Base-by-base conservation (phyloP, 1,284 basidiomycete species). In the Puccinia coronata region DNA sequence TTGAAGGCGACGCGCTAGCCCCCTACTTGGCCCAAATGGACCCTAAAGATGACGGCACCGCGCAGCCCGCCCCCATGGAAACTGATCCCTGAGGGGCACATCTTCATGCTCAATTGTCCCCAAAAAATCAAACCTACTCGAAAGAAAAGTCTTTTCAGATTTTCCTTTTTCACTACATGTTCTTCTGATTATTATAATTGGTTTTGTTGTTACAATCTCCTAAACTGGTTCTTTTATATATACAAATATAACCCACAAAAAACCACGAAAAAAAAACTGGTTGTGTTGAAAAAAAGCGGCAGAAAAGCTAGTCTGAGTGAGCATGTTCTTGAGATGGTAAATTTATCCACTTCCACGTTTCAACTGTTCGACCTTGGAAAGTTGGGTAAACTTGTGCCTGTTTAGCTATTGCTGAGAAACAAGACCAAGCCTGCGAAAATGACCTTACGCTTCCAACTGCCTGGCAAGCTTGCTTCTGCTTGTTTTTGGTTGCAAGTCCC, bases 51-150 rank as follows among this genome's bases (percentile, higher is more conserved):
- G 77, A 80, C 49, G 49, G 67, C n/a, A 70, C 49, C 47, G 14
- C 59, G 16, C 77, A 80, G n/a, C 31, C 77, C 34, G 65, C 77
- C 23, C 77, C 77, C 23, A 80, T 80, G 77, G 77, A 80, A 49
- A 80, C 77, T 59, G 77, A 80, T 71, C 77, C 77, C 25, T 80
- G 57, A 78, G 47, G 4, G 16, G 18, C 18, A 59, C 34, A 25
- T 34, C 31, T 16, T 63, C 34, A 39, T 39, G 18, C 18, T 2
- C 25, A 25, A 11, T 8, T 4, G 57, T 59, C 9, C 34, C 59
- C 20, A 39, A 63, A 63, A 8, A 63, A 39, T 23, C 34, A 39
- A 16, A 20, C 59, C 59, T 5, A 23, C 16, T 23, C 16, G 34
- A 39, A 34, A 63, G 23, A 18, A 51, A 51, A 51, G 23, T 16